Percentiles rank a stretch among this genome's conserved stretches.
phyloP scores from a whole-genome alignment of 163 green algal genomes.

The Scenedesmus sp. region DNA sequence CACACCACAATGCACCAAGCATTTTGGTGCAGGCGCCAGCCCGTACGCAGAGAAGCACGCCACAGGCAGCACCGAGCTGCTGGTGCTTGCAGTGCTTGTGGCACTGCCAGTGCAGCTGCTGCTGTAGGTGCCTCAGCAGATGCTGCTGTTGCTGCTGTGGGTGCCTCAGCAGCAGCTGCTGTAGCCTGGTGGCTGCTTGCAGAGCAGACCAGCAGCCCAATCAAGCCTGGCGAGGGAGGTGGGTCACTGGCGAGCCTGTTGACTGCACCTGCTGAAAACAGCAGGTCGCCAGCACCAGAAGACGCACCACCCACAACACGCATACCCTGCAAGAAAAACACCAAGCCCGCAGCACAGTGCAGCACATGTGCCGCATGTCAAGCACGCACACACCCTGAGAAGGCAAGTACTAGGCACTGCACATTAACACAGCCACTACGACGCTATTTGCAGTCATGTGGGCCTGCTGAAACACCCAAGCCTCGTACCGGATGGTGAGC shows the following conservation, averaged over 20 bases:
- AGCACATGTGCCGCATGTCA: too few species aligned
- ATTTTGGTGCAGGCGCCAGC: background rate
- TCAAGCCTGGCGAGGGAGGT: background rate
- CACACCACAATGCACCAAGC: background rate
- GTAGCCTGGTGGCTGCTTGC: background rate
- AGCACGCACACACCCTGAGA: too few species aligned
- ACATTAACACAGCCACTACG: too few species aligned
- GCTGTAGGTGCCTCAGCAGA: background rate
- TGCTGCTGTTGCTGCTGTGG: background rate
- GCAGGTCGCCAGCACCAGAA: slow-evolving; percentile 13
- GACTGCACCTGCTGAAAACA: slow-evolving; percentile 17
- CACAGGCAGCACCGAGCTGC: background rate
- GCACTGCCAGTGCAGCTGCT: background rate
- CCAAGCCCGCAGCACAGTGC: background rate
- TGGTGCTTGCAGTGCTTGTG: background rate
- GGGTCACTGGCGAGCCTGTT: background rate
- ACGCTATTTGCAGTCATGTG: too few species aligned
- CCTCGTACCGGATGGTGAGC: background rate
- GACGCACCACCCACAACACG: background rate
- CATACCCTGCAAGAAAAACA: background rate
- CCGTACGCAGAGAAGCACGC: background rate
- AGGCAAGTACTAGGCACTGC: too few species aligned
- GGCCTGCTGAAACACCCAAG: background rate
- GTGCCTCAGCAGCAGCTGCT: background rate
- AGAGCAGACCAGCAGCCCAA: slow-evolving; percentile 22